These are phyloP conservation scores for Phascolomyces articulosus DNA, from an alignment of 371 early-diverging fungal genomes.

Conservation along the genomic window DNA sequence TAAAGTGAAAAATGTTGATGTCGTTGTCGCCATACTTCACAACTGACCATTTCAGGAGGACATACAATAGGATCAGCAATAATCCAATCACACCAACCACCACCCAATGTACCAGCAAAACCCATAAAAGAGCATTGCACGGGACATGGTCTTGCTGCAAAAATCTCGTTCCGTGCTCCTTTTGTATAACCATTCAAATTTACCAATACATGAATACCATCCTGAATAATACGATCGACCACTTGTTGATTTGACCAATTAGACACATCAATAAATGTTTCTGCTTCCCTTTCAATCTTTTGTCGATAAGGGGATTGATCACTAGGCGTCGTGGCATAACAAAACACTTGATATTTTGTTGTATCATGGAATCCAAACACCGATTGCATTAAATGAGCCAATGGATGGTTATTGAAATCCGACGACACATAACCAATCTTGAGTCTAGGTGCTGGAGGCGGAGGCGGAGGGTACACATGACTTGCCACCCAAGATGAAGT, in stretches of 20 bases:
- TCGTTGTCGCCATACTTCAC: slow-evolving; percentile 66
- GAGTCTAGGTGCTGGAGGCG: slow-evolving; percentile 64
- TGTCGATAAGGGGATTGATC: slow-evolving; percentile 82
- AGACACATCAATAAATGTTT: slow-evolving; percentile 79
- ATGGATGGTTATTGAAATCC: slow-evolving; percentile 92
- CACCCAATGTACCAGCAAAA: slow-evolving; percentile 90
- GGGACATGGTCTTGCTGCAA: slow-evolving; percentile 90
- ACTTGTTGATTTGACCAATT: slow-evolving; percentile 79
- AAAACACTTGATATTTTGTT: slow-evolving; percentile 66
- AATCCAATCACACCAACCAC: slow-evolving; percentile 92
- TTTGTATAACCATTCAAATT: slow-evolving; percentile 96
- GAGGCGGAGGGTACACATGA: slow-evolving; percentile 81
- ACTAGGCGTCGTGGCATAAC: slow-evolving; percentile 83
- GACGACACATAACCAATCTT: slow-evolving; percentile 90
- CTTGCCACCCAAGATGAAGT: slow-evolving; percentile 70
- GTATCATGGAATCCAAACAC: slow-evolving; percentile 92
- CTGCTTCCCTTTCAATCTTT: slow-evolving; percentile 81
- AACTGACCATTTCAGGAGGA: slow-evolving; percentile 82
- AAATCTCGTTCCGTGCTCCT: slow-evolving; percentile 92
- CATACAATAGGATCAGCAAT: slow-evolving; percentile 88
- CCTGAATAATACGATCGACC: slow-evolving; percentile 71
- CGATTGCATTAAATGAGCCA: slow-evolving; percentile 92
- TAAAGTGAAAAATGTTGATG: too few species aligned
- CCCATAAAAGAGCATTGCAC: slow-evolving; percentile 93
- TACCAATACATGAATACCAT: slow-evolving; percentile 86